phyloP scores from a whole-genome alignment of 1,139 yeast genomes.

The Yamadazyma oceani region DNA sequence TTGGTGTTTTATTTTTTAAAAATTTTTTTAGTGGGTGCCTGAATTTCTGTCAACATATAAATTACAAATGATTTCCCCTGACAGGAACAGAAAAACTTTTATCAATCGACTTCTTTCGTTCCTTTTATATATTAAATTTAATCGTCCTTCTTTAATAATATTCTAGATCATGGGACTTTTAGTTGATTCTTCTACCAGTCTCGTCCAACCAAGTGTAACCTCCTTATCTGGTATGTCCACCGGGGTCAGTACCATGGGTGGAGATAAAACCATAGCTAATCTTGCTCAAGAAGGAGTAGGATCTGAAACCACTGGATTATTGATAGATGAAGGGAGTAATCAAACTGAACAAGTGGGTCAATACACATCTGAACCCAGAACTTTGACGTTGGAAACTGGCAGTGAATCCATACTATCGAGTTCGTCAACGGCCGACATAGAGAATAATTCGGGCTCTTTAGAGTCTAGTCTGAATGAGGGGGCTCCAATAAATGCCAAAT shows the following conservation, averaged over 20 bases:
- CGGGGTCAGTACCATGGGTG: too few relatives aligned
- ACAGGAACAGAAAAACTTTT: too few relatives aligned
- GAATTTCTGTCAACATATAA: too few relatives aligned
- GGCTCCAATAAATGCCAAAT: slow-evolving; percentile 2
- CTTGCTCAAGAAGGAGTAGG: not conserved
- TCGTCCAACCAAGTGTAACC: slow-evolving; percentile 6
- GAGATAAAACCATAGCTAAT: not conserved
- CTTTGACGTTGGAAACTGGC: slow-evolving; percentile 14
- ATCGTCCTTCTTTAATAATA: too few relatives aligned
- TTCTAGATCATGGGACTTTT: slow-evolving; percentile 5
- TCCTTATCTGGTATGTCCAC: slow-evolving; percentile 1
- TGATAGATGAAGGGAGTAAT: slow-evolving; percentile 12
- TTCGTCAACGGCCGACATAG: slow-evolving; percentile 1
- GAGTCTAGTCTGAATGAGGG: slow-evolving; percentile 5
- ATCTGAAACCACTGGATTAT: slow-evolving; percentile 7
- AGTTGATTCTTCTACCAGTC: slow-evolving; percentile 5
- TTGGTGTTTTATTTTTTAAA: too few relatives aligned
- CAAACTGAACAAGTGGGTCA: slow-evolving; percentile 10
- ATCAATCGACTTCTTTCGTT: too few relatives aligned
- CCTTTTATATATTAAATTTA: too few relatives aligned
- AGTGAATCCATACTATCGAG: slow-evolving; percentile 15
- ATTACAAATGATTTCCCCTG: too few relatives aligned
- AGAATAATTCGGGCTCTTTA: slow-evolving; percentile 8
- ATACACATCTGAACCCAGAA: slow-evolving; percentile 13
- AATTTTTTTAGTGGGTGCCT: too few relatives aligned